These are phyloP conservation scores for Boletus patriciae DNA, from an alignment of 768 basidiomycete species.

Conservation along the genomic window DNA sequence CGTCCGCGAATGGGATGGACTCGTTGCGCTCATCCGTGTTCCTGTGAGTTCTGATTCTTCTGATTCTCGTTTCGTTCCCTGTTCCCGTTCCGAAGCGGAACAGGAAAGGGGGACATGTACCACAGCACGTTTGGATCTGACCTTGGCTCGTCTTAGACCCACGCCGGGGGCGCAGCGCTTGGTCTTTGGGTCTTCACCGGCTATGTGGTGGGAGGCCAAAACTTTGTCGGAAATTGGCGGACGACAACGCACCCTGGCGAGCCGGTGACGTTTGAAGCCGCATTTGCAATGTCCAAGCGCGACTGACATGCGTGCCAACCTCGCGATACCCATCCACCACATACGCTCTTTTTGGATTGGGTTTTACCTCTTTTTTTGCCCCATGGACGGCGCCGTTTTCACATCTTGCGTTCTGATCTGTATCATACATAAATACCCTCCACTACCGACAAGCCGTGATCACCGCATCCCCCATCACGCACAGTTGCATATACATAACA, in stretches of 20 bases:
- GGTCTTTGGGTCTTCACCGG: slow-evolving; percentile 59
- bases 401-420: slow-evolving; percentile 10
- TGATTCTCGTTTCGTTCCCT: not conserved
- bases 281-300: slow-evolving; percentile 60
- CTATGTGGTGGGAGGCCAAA: slow-evolving; percentile 63
- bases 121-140: slow-evolving; percentile 3
- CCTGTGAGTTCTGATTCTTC: slow-evolving; percentile 27
- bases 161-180: slow-evolving; percentile 2
- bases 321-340: not conserved
- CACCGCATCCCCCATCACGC: slow-evolving; percentile 7
- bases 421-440: slow-evolving; percentile 8
- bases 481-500: slow-evolving; percentile 15
- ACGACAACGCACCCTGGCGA: slow-evolving; percentile 35
- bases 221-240: slow-evolving; percentile 75
- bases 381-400: slow-evolving; percentile 8
- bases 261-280: slow-evolving; percentile 55
- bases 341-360: not conserved
- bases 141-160: slow-evolving; percentile 5
- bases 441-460: slow-evolving; percentile 1
- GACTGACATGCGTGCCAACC: slow-evolving; percentile 17
- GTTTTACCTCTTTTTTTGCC: not conserved
- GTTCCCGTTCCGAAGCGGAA: not conserved
- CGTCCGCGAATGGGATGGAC: slow-evolving; percentile 58
- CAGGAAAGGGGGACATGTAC: not conserved
- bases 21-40: slow-evolving; percentile 52